phyloP scores from a whole-genome alignment of 2,329 filamentous ascomycete species.

The Aspergillus sp. region DNA sequence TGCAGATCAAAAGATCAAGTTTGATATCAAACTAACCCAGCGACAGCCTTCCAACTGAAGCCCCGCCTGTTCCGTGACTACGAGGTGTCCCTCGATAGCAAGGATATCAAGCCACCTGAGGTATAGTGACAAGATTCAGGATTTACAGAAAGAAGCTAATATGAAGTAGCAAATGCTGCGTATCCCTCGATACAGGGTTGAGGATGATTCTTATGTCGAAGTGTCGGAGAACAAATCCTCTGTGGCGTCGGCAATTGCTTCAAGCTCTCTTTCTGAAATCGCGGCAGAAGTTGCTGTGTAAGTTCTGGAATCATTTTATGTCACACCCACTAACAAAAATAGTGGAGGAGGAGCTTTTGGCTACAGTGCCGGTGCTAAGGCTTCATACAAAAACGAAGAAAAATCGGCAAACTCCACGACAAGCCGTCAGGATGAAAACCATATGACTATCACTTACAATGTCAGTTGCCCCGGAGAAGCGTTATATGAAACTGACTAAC shows the following conservation, averaged over 20 bases:
- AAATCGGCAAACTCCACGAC: not conserved
- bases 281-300: not conserved
- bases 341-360: not conserved
- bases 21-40: too few relatives aligned
- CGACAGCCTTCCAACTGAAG: not conserved
- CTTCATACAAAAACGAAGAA: not conserved
- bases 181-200: not conserved
- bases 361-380: not conserved
- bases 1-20: not conserved
- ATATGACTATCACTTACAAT: conserved; percentile 6
- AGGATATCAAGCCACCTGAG: not conserved
- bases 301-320: not conserved
- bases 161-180: not conserved
- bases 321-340: not conserved
- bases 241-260: not conserved
- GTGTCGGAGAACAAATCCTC: not conserved
- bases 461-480: not conserved
- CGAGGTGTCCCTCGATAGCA: not conserved
- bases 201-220: not conserved
- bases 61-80: not conserved
- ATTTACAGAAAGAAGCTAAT: not conserved
- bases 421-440: not conserved
- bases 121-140: not conserved
- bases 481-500: not conserved
- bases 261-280: not conserved